phyloP scores from a whole-genome alignment of 768 basidiomycete species.

The Termitomyces sp. region DNA sequence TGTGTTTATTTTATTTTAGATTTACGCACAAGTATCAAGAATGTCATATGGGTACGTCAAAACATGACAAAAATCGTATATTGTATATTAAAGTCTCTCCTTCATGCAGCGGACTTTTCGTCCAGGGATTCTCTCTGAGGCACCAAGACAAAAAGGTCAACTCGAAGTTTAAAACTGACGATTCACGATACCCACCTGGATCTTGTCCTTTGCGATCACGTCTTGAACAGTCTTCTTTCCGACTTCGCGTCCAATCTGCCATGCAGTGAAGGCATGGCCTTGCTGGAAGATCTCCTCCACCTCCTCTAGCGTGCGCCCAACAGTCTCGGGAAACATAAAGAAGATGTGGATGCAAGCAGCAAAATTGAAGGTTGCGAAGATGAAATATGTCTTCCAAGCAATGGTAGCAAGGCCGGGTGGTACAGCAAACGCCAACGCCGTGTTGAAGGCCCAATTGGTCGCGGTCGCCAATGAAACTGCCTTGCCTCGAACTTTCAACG shows the following conservation, averaged over 20 bases:
- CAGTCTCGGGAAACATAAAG: slow-evolving; percentile 80
- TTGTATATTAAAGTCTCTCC: not conserved
- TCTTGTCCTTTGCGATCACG: slow-evolving; percentile 28
- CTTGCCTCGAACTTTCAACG: slow-evolving; percentile 59
- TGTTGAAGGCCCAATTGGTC: slow-evolving; percentile 66
- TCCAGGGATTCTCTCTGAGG: not conserved
- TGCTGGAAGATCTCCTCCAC: slow-evolving; percentile 72
- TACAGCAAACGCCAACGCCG: slow-evolving; percentile 69
- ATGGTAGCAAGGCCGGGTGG: slow-evolving; percentile 64
- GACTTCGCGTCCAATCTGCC: slow-evolving; percentile 57
- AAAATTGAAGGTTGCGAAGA: slow-evolving; percentile 75
- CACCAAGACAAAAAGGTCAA: not conserved
- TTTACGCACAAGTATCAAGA: not conserved
- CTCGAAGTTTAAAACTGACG: not conserved
- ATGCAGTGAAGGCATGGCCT: slow-evolving; percentile 65
- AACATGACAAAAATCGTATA: not conserved
- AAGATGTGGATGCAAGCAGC: slow-evolving; percentile 64
- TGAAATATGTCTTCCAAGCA: slow-evolving; percentile 72
- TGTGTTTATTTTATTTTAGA: not conserved
- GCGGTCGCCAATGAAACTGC: slow-evolving; percentile 47
- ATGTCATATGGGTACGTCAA: not conserved
- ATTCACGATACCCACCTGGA: slow-evolving; percentile 2
- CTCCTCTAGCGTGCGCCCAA: slow-evolving; percentile 69
- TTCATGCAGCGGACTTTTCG: not conserved
- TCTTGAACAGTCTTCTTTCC: slow-evolving; percentile 58